Evolutionary conservation across 768 basidiomycete species (phyloP), one percentile per base, ranked within the genome.

Genomic region (Leccinum disarticulatum): DNA sequence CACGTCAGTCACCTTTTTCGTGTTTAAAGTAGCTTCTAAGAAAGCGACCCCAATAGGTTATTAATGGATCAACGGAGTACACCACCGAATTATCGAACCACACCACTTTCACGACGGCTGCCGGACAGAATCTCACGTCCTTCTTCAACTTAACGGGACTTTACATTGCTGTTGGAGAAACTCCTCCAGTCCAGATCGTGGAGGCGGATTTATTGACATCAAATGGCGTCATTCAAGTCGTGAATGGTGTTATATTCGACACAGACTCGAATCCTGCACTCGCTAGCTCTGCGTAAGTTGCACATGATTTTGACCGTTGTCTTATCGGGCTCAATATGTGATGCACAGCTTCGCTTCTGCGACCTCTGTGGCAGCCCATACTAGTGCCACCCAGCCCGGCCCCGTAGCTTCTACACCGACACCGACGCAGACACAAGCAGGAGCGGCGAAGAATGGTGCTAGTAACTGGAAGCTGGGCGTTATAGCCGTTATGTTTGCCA

Each of bases 181-280:
- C 76, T 52, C 65, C 77, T 62, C 74, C 78, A 41, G 87, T 84
- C 6, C 77, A 72, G 62, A 82, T 91, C 65, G 66, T 87, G 46
- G 77, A 78, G 54, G 70, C 82, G 14, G 87, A 91, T 68, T 77
- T 88, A 6, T 74, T 91, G 63, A 70, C 83, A 27, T 68, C 77
- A 17, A 91, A 91, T 62, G 90, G 89, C 50, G 90, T 91, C 46
- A 70, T 88, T 9, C 88, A 91, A 68, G 69, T 87, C 46, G 79
- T 88, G 59, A 77, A 87, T 63, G 64, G 73, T 17, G 83, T 86
- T 10, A 76, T 89, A 33, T 46, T 83, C 15, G 79, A 84, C 68
- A 74, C 77, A 4, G 68, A 77, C 7, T 64, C 59, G 2, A 72
- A 87, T 66, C 49, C 76, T 9, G 62, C 64, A 5, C 80, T 77